These are phyloP conservation scores for Geotrichum ghanense DNA, from an alignment of 805 yeast species.

Conservation along the genomic window DNA sequence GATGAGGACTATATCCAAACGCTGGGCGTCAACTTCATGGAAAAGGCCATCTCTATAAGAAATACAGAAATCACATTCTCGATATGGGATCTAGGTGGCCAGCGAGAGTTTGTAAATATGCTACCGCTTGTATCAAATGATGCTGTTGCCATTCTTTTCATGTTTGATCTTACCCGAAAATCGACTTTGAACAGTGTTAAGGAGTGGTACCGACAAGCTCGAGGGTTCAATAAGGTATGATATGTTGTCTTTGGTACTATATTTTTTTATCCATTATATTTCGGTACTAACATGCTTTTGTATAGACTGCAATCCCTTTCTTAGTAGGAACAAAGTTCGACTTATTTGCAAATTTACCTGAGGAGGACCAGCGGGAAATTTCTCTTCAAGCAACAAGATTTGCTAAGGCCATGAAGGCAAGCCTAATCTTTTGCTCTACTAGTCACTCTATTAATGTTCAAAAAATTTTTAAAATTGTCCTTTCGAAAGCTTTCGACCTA, in stretches of 20 bases:
- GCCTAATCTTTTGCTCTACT: conserved; percentile 79
- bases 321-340: conserved; percentile 92
- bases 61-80: conserved; percentile 83
- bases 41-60: conserved; percentile 71
- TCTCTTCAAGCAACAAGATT: conserved; percentile 74
- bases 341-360: conserved; percentile 64
- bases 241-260: not conserved
- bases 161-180: conserved; percentile 82
- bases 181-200: conserved; percentile 78
- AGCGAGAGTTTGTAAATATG: conserved; percentile 90
- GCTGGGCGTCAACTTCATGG: conserved; percentile 90
- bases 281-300: not conserved
- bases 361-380: conserved; percentile 72
- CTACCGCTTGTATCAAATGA: conserved; percentile 84
- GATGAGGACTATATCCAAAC: conserved; percentile 91
- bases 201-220: conserved; percentile 89
- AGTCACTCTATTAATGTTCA: conserved; percentile 87
- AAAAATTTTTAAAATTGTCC: conserved; percentile 81
- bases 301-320: conserved; percentile 69
- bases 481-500: conserved; percentile 84
- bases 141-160: conserved; percentile 80
- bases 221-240: conserved; percentile 59
- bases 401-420: conserved; percentile 82
- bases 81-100: conserved; percentile 96
- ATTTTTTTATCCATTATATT: not conserved